Percentiles rank a stretch among this genome's conserved stretches.
These are phyloP conservation scores for Zychaea mexicana DNA, from an alignment of 371 early-diverging fungal species.

Conservation along the genomic window DNA sequence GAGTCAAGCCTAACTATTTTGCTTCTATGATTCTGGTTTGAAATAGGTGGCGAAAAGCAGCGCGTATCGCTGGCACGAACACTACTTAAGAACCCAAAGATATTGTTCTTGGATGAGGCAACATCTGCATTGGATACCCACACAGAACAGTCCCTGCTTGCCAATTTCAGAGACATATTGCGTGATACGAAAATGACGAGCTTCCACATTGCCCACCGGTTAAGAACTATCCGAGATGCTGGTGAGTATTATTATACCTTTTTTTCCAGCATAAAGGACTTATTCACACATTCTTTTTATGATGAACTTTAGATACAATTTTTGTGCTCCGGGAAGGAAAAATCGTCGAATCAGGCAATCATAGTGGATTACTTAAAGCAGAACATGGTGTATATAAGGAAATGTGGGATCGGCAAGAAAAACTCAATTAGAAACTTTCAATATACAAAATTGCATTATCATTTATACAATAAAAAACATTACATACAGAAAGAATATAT, in stretches of 20 bases:
- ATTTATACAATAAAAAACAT: too few species aligned
- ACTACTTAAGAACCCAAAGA: slow-evolving; percentile 76
- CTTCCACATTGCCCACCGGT: slow-evolving; percentile 80
- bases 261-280: neutral
- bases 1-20: too few species aligned
- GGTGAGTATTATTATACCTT: slow-evolving; percentile 59
- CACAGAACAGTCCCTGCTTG: slow-evolving; percentile 85
- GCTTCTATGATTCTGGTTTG: too few species aligned
- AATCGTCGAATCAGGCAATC: slow-evolving; percentile 69
- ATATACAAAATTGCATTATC: too few species aligned
- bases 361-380: slow-evolving; percentile 63
- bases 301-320: slow-evolving; percentile 73
- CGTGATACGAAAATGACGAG: slow-evolving; percentile 66
- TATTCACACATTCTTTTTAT: neutral
- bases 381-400: slow-evolving; percentile 73
- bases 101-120: slow-evolving; percentile 81
- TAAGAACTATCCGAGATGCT: slow-evolving; percentile 78
- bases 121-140: slow-evolving; percentile 68
- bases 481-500: too few species aligned
- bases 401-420: slow-evolving; percentile 88
- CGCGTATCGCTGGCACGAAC: slow-evolving; percentile 90
- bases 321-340: slow-evolving; percentile 74
- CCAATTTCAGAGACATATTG: slow-evolving; percentile 74
- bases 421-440: neutral
- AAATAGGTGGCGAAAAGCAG: slow-evolving; percentile 92